Conservation (phyloP, 345 rosid species). For the Rhodomyrtus tomentosa region DNA sequence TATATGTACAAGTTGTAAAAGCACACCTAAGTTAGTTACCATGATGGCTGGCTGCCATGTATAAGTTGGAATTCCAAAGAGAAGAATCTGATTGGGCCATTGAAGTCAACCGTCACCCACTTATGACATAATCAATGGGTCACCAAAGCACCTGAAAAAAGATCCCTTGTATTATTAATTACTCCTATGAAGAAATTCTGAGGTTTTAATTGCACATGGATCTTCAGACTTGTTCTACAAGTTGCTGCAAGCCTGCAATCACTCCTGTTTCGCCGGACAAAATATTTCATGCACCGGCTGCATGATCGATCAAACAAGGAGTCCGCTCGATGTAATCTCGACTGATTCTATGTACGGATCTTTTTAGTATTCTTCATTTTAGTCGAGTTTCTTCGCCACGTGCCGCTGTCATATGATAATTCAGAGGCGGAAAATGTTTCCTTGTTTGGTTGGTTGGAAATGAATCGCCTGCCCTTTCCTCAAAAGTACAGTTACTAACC, state of each 20-base stretch:
- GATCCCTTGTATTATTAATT: not conserved
- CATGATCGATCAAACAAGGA: not conserved
- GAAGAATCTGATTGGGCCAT: not conserved
- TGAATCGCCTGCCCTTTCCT: too few species aligned
- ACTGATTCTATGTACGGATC: too few species aligned
- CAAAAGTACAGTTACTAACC: too few species aligned
- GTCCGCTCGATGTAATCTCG: too few species aligned
- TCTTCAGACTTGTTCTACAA: not conserved
- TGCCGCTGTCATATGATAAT: not conserved
- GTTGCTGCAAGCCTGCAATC: not conserved
- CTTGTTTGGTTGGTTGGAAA: too few species aligned
- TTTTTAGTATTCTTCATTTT: not conserved
- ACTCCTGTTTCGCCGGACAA: not conserved
- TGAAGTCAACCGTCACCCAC: not conserved
- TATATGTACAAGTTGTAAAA: not conserved
- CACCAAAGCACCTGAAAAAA: not conserved
- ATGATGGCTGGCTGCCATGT: not conserved
- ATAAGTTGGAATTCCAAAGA: not conserved
- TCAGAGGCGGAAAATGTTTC: not conserved
- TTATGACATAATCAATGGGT: not conserved
- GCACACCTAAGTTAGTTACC: not conserved
- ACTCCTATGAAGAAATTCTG: not conserved
- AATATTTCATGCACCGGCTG: not conserved
- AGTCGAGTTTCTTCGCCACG: not conserved
- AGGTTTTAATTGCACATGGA: not conserved